phyloP scores from a whole-genome alignment of 1,284 basidiomycete species.

The Omphalotus olearius region DNA sequence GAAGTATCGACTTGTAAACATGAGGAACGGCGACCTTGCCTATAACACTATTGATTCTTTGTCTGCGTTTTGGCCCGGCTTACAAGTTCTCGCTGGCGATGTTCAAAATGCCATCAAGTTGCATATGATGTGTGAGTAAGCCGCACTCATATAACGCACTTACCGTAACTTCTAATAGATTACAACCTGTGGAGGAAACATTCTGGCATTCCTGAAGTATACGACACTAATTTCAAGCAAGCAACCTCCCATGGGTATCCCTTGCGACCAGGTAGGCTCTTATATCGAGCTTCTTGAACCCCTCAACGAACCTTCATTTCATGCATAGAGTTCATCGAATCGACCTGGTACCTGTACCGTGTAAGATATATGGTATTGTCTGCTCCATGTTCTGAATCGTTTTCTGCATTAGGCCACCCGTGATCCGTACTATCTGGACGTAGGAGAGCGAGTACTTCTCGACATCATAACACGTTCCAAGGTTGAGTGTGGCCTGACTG shows the following conservation, averaged over 20 bases:
- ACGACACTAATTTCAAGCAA: constrained; percentile 69
- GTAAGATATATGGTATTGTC: constrained; percentile 37
- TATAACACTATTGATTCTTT: constrained; percentile 78
- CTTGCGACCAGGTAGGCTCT: constrained; percentile 61
- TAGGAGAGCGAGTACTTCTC: constrained; percentile 79
- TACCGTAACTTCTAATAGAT: constrained; percentile 39
- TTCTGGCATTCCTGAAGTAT: constrained; percentile 86
- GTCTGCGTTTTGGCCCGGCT: constrained; percentile 85
- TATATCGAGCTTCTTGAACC: not conserved
- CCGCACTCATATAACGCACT: constrained; percentile 2
- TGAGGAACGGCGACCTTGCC: constrained; percentile 68
- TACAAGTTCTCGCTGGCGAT: constrained; percentile 88
- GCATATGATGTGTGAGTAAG: constrained; percentile 72
- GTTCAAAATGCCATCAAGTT: constrained; percentile 84
- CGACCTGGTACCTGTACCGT: constrained; percentile 90
- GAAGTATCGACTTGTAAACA: constrained; percentile 79
- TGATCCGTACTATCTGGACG: constrained; percentile 87
- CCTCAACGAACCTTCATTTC: constrained; percentile 9
- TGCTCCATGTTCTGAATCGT: constrained; percentile 7
- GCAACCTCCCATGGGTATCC: constrained; percentile 84
- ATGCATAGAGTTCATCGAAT: constrained; percentile 79
- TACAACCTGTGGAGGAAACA: constrained; percentile 88
- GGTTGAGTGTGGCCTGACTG: constrained; percentile 82
- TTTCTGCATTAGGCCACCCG: constrained; percentile 65
- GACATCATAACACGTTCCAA: constrained; percentile 74